Evolutionary conservation across 352 stramenopile species (phyloP).

Genomic region (Aphanomyces stellatus): DNA sequence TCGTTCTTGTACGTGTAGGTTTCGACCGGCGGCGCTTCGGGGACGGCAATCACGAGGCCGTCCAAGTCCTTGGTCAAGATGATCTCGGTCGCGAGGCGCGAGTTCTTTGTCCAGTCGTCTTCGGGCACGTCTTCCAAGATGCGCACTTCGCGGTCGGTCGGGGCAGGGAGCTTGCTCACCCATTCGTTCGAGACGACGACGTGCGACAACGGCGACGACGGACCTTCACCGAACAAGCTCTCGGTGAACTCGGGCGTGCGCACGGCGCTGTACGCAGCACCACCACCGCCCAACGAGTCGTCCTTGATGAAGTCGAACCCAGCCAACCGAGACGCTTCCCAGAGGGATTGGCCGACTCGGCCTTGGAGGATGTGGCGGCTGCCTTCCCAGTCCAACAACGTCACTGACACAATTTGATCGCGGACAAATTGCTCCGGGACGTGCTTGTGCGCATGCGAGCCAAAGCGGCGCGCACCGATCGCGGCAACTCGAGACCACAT

Average conservation of each 20-base stretch:
- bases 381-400: conserved; percentile 80
- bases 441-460: conserved; percentile 17
- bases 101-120: conserved; percentile 61
- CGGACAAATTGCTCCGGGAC: conserved; percentile 19
- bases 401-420: conserved; percentile 29
- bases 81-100: conserved; percentile 80
- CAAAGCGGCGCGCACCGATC: conserved; percentile 2
- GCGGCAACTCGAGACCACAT: conserved; percentile 11
- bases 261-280: conserved; percentile 39
- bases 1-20: conserved; percentile 79
- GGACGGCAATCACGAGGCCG: conserved; percentile 80
- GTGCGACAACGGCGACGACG: conserved; percentile 74
- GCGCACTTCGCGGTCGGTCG: conserved; percentile 66
- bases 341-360: conserved; percentile 72
- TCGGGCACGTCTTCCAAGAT: conserved; percentile 74
- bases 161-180: conserved; percentile 59
- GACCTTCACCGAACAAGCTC: conserved; percentile 80
- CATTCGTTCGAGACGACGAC: conserved; percentile 85
- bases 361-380: conserved; percentile 79
- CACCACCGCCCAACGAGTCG: conserved; percentile 76
- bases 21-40: conserved; percentile 73
- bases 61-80: conserved; percentile 78
- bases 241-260: conserved; percentile 80
- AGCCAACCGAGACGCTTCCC: conserved; percentile 76
- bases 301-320: conserved; percentile 67